phyloP scores from a whole-genome alignment of 129 eudicot genomes.

The Artemisia tridentata region DNA sequence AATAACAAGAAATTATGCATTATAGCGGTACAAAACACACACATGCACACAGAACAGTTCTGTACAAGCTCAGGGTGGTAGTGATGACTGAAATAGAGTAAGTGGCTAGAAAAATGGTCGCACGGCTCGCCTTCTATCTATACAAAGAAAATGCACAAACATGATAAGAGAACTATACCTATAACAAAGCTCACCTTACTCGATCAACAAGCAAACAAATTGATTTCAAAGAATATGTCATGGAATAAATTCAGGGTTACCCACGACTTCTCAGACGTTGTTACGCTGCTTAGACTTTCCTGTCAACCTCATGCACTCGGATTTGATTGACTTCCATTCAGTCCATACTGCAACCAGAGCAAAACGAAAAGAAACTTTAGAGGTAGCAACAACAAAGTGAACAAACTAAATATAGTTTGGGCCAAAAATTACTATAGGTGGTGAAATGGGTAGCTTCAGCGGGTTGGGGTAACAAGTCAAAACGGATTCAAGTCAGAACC shows the following conservation, averaged over 20 bases:
- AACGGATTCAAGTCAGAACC: not conserved
- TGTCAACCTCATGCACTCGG: constrained; percentile 34
- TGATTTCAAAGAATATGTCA: constrained; percentile 10
- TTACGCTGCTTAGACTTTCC: constrained; percentile 30
- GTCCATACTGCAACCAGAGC: constrained; percentile 59
- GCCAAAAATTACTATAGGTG: not conserved
- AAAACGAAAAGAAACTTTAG: constrained; percentile 7
- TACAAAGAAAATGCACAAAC: constrained; percentile 23
- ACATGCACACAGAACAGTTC: constrained; percentile 6
- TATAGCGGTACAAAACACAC: constrained; percentile 7
- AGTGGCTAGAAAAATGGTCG: constrained; percentile 13
- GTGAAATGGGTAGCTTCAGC: not conserved
- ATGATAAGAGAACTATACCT: constrained; percentile 17
- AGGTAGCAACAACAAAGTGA: constrained; percentile 2
- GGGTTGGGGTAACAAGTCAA: not conserved
- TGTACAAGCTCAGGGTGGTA: constrained; percentile 8
- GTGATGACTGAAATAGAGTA: constrained; percentile 22
- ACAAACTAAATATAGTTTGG: not conserved
- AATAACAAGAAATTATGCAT: not conserved
- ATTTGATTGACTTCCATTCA: constrained; percentile 37
- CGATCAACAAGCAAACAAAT: constrained; percentile 17
- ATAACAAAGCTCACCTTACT: not conserved
- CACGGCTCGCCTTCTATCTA: constrained; percentile 21
- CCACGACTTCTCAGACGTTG: not conserved
- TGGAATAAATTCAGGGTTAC: not conserved